A percentile compares a stretch with the other conserved stretches of the same genome.
phyloP scores from a whole-genome alignment of 1,139 yeast species.

The Arxiozyma bovina region DNA sequence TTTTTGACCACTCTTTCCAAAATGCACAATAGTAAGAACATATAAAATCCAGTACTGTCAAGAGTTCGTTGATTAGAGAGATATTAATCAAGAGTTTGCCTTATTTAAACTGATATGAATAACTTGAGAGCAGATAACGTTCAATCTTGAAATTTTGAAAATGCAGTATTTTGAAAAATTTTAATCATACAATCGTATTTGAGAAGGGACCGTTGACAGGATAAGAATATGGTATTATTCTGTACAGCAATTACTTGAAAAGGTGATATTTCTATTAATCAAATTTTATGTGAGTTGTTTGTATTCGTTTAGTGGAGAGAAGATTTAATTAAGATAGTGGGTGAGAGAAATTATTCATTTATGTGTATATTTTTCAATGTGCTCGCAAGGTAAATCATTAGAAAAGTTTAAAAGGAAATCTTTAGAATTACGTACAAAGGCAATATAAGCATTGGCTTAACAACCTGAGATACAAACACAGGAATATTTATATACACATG shows the following conservation, averaged over 20 bases:
- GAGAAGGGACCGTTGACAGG: not conserved
- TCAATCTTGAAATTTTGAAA: not conserved
- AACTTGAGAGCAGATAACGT: not conserved
- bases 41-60: too few relatives aligned
- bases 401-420: not conserved
- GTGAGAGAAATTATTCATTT: not conserved
- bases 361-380: not conserved
- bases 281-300: not conserved
- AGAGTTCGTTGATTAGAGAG: too few relatives aligned
- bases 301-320: not conserved
- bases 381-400: not conserved
- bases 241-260: not conserved
- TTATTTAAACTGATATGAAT: not conserved
- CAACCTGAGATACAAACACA: not conserved
- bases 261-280: not conserved
- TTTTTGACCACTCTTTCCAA: too few relatives aligned
- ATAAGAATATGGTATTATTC: not conserved
- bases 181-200: not conserved
- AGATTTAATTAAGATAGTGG: not conserved
- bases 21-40: too few relatives aligned
- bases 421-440: not conserved
- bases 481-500: not conserved
- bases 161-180: not conserved
- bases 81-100: not conserved
- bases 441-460: not conserved